Conservation (phyloP, 2,329 filamentous ascomycete genomes). For the Podosphaera leucotricha region DNA sequence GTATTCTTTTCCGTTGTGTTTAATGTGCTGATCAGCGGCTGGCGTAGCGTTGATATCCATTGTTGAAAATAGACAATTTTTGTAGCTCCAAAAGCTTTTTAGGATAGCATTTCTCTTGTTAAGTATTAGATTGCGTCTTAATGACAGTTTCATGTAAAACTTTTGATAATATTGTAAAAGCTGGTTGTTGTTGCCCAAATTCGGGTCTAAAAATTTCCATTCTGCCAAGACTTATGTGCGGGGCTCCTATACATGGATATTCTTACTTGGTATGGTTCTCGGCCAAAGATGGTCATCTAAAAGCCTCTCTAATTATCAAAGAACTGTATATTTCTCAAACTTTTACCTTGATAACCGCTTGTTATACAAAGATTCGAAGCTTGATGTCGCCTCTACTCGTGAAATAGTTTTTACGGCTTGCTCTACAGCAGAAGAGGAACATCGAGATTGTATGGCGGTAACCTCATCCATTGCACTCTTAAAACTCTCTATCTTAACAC, state of each 20-base stretch:
- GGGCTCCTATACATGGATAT: no score
- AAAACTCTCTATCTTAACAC: background rate
- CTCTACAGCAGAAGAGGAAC: background rate
- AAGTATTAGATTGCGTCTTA: background rate
- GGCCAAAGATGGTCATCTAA: no score
- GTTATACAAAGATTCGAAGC: background rate
- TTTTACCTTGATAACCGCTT: no score
- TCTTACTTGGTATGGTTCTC: no score
- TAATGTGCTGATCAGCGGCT: slow-evolving; percentile 12
- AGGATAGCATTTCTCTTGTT: background rate
- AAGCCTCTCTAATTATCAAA: no score
- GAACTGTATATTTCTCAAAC: background rate
- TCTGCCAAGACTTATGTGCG: no score
- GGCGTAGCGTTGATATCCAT: slow-evolving; percentile 13
- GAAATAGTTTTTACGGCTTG: background rate
- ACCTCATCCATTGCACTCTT: background rate
- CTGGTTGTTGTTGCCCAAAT: no score
- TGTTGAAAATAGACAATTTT: background rate
- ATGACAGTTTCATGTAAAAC: background rate
- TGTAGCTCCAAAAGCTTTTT: background rate
- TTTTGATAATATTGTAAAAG: no score
- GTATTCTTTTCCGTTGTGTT: slow-evolving; percentile 28
- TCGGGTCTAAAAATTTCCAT: no score
- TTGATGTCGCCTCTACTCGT: background rate
- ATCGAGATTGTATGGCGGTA: background rate